Conservation (phyloP, 768 basidiomycete genomes). For the Lentinula guzmanii region DNA sequence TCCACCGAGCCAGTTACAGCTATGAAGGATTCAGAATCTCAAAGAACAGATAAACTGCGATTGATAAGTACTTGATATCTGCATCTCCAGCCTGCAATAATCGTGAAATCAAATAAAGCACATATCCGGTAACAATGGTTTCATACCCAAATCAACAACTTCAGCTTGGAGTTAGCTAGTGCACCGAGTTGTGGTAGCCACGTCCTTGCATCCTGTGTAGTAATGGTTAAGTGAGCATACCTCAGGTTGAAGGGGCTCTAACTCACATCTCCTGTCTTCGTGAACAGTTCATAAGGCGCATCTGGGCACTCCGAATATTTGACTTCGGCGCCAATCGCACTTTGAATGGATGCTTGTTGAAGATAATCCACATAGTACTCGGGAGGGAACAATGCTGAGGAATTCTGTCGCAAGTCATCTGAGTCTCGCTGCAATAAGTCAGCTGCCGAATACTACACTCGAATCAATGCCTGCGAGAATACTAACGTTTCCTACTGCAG, state of each 20-base stretch:
- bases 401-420: constrained; percentile 54
- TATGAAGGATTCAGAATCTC: constrained; percentile 8
- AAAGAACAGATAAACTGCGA: background rate
- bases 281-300: constrained; percentile 35
- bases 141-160: constrained; percentile 41
- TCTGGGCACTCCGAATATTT: constrained; percentile 44
- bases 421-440: constrained; percentile 28
- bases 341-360: constrained; percentile 24
- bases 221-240: background rate
- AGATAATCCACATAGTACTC: constrained; percentile 50
- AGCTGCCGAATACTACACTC: background rate
- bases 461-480: background rate
- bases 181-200: constrained; percentile 43
- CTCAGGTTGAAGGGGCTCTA: background rate
- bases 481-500: constrained; percentile 38
- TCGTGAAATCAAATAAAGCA: constrained; percentile 10
- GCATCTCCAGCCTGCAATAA: constrained; percentile 36
- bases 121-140: background rate
- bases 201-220: constrained; percentile 44
- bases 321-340: constrained; percentile 46
- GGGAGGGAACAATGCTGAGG: constrained; percentile 42
- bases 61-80: constrained; percentile 38
- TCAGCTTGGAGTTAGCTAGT: constrained; percentile 37
- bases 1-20: constrained; percentile 44
- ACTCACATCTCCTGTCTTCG: constrained; percentile 51